A percentile compares a stretch with the other conserved stretches of the same genome.
Conservation (phyloP, 331 rosid species). For the Prunus yedoensis region DNA sequence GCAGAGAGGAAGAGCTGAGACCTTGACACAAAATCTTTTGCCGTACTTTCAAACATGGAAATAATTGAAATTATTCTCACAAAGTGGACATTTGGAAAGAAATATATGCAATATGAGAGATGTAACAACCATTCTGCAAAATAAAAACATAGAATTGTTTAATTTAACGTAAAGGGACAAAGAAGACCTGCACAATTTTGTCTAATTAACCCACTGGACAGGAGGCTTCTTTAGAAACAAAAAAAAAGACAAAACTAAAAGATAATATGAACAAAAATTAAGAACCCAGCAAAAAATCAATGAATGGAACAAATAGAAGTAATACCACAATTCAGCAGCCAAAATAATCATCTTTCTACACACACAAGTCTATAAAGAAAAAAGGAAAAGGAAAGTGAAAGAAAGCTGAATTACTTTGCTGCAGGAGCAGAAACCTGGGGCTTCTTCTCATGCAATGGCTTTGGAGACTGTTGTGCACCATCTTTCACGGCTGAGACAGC, state of each 20-base stretch:
- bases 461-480: constrained; percentile 47
- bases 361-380: neutral
- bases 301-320: constrained; percentile 1
- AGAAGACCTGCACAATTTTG: neutral
- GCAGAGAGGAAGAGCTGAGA: neutral
- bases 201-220: neutral
- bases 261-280: neutral
- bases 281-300: neutral
- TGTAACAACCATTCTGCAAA: constrained; percentile 11
- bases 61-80: neutral
- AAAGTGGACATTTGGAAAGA: constrained; percentile 11
- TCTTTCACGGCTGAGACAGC: constrained; percentile 46
- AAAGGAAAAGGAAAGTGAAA: constrained; percentile 8
- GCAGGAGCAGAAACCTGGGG: constrained; percentile 67
- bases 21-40: constrained; percentile 5
- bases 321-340: neutral
- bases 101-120: constrained; percentile 10
- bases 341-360: neutral
- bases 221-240: neutral
- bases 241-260: neutral
- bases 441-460: constrained; percentile 72
- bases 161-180: neutral
- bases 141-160: constrained; percentile 13
- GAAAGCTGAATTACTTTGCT: constrained; percentile 51
- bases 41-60: constrained; percentile 8